These are phyloP conservation scores for Mycena leptocephala DNA, from an alignment of 768 basidiomycete genomes.

Conservation along the genomic window DNA sequence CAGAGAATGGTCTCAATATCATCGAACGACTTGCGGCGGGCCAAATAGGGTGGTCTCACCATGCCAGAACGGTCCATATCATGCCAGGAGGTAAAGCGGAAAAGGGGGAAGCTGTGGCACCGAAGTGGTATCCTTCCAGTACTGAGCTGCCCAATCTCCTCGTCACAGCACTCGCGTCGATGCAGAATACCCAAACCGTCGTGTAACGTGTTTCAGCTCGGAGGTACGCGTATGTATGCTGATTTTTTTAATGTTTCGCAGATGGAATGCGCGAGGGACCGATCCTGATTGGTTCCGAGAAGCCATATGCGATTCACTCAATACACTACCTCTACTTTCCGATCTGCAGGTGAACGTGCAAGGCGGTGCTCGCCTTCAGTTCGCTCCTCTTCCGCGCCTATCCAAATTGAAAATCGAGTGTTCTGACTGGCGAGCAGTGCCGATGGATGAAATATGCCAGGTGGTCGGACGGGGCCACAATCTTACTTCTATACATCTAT, in stretches of 20 bases:
- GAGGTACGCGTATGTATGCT: neutral
- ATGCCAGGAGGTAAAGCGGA: neutral
- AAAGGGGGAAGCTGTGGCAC: neutral
- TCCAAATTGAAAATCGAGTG: neutral
- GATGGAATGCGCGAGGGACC: neutral
- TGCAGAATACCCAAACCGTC: neutral
- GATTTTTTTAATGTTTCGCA: neutral
- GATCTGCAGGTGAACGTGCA: neutral
- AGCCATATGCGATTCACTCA: conserved; percentile 2
- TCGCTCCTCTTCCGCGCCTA: neutral
- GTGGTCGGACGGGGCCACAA: neutral
- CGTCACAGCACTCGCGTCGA: neutral
- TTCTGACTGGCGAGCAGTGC: neutral
- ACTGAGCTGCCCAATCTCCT: neutral
- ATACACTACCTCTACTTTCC: neutral
- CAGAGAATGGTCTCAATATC: neutral
- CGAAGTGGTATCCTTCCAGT: neutral
- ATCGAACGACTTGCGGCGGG: neutral
- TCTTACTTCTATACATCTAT: neutral
- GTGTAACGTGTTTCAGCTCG: neutral
- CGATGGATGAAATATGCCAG: neutral
- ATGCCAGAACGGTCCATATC: neutral
- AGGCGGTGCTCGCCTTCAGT: neutral
- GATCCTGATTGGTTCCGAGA: neutral
- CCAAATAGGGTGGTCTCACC: neutral